Conservation (phyloP, 306 rosid genomes). For the Vigna mungo region DNA sequence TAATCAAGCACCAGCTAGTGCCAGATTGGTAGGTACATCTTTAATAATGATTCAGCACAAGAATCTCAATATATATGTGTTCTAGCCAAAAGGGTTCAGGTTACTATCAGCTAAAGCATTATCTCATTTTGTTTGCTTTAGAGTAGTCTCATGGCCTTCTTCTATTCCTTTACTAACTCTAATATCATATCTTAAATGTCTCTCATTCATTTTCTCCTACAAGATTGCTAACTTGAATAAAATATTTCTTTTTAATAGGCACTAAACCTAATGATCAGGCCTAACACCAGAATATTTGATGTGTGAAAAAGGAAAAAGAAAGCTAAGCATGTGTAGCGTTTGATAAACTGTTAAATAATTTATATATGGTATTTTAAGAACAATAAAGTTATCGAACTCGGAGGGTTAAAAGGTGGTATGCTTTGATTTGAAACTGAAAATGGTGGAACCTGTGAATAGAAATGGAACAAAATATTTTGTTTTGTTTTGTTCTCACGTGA, state of each 20-base stretch:
- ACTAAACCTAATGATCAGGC: too few relatives aligned
- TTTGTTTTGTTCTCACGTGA: neutral
- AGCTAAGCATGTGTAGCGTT: neutral
- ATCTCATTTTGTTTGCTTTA: too few relatives aligned
- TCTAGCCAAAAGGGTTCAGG: too few relatives aligned
- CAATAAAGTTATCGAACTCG: neutral
- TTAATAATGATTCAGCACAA: conserved; percentile 32
- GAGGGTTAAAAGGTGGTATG: neutral
- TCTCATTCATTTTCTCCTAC: too few relatives aligned
- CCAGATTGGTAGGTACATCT: conserved; percentile 42
- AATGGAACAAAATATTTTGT: conserved; percentile 2
- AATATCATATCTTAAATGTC: too few relatives aligned
- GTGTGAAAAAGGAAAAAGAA: neutral
- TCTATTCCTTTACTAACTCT: too few relatives aligned
- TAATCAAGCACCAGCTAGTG: conserved; percentile 43
- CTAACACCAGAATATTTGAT: too few relatives aligned
- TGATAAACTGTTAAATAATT: neutral
- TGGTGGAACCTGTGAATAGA: neutral
- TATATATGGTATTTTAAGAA: neutral
- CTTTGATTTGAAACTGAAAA: neutral
- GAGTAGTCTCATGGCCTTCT: too few relatives aligned
- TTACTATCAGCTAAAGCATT: too few relatives aligned
- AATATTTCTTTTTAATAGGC: too few relatives aligned
- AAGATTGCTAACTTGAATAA: too few relatives aligned
- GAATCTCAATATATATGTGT: conserved; percentile 21